These are phyloP conservation scores for Zasmidium angulare DNA, from an alignment of 2,329 filamentous ascomycete genomes.

Conservation along the genomic window DNA sequence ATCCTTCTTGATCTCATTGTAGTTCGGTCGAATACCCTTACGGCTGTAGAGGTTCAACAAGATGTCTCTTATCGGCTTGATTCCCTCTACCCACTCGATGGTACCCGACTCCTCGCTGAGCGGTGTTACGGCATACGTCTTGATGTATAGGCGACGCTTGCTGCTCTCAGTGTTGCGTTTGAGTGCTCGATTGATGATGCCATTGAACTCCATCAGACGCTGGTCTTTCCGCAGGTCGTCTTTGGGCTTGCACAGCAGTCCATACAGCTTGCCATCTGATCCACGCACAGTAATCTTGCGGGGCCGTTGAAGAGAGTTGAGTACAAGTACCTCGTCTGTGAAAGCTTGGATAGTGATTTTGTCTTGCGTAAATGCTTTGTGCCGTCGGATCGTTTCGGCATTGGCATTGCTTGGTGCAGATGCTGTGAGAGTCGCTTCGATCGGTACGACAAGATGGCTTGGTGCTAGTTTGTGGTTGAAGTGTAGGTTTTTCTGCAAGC, in stretches of 20 bases:
- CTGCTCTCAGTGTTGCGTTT: conserved; percentile 90
- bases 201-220: conserved; percentile 98
- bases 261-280: conserved; percentile 84
- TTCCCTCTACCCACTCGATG: conserved; percentile 97
- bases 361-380: conserved; percentile 85
- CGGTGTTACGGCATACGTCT: conserved; percentile 94
- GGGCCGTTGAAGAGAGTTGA: conserved; percentile 89
- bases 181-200: conserved; percentile 92
- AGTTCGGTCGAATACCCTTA: conserved; percentile 67
- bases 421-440: conserved; percentile 80
- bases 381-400: conserved; percentile 63
- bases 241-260: conserved; percentile 93
- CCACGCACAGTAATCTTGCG: conserved; percentile 85
- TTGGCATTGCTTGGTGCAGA: conserved; percentile 73
- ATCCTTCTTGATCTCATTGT: conserved; percentile 60
- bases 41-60: conserved; percentile 75
- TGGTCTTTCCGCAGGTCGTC: conserved; percentile 97
- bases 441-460: conserved; percentile 82
- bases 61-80: conserved; percentile 91
- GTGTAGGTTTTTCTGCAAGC: conserved; percentile 71
- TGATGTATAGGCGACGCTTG: conserved; percentile 87
- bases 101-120: conserved; percentile 96
- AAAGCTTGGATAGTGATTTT: conserved; percentile 80
- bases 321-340: conserved; percentile 81
- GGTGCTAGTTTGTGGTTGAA: conserved; percentile 84